Conservation (phyloP, 345 rosid genomes). For the Balakata baccata region DNA sequence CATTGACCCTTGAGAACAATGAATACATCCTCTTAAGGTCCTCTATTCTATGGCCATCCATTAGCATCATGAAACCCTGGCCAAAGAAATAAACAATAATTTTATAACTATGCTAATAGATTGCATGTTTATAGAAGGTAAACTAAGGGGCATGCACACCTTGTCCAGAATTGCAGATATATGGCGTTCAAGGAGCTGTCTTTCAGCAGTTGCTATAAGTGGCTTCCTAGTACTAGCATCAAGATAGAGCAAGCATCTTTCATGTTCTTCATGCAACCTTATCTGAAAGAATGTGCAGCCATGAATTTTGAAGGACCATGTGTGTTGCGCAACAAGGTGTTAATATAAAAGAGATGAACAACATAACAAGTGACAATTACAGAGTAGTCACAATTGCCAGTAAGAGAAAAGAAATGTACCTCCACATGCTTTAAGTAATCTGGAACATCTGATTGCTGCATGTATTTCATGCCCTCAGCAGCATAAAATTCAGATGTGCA, state of each 20-base stretch:
- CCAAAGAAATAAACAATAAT: conserved; percentile 16
- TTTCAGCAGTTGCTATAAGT: conserved; percentile 76
- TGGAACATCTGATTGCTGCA: conserved; percentile 98
- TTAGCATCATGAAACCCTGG: conserved; percentile 84
- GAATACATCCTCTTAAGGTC: conserved; percentile 84
- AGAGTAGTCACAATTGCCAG: background rate
- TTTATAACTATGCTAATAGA: background rate
- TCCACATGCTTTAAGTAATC: conserved; percentile 97
- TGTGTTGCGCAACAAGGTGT: background rate
- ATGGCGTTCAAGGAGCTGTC: conserved; percentile 88
- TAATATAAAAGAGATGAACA: background rate
- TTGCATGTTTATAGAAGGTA: conserved; percentile 10
- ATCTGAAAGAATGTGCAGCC: conserved; percentile 43
- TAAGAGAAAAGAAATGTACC: conserved; percentile 41
- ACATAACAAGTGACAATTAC: background rate
- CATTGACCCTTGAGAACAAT: conserved; percentile 73
- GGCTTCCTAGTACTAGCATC: conserved; percentile 82
- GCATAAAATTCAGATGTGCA: conserved; percentile 95
- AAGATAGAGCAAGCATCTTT: conserved; percentile 85
- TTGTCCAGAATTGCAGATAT: conserved; percentile 83
- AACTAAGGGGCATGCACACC: conserved; percentile 36
- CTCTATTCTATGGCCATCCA: conserved; percentile 90
- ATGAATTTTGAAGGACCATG: conserved; percentile 5
- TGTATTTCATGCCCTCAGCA: conserved; percentile 91
- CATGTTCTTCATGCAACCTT: conserved; percentile 95